A percentile compares a stretch with the other conserved stretches of the same genome.
Evolutionary conservation across 2,329 filamentous ascomycete genomes (phyloP).

Genomic region (Cytospora chrysosperma): DNA sequence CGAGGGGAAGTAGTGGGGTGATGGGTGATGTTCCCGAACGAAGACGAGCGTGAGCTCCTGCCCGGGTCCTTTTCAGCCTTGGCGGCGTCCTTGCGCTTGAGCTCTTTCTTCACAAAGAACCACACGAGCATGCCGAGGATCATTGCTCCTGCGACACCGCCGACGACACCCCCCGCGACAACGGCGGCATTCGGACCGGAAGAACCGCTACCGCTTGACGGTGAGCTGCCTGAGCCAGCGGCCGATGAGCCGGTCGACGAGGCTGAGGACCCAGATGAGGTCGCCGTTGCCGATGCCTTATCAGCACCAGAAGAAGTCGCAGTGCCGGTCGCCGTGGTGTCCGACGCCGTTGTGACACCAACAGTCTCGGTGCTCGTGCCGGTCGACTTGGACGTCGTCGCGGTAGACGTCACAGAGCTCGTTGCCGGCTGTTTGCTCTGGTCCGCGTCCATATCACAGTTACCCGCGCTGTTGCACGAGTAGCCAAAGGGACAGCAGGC

Average conservation of each 20-base stretch:
- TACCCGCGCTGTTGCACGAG: slow-evolving; percentile 50
- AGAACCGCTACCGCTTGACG: slow-evolving; percentile 20
- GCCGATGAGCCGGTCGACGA: slow-evolving; percentile 28
- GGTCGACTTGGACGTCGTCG: slow-evolving; percentile 28
- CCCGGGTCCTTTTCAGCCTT: slow-evolving; percentile 22
- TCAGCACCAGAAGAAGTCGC: slow-evolving; percentile 26
- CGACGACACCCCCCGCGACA: slow-evolving; percentile 49
- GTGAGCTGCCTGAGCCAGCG: slow-evolving; percentile 14
- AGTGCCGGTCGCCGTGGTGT: slow-evolving; percentile 26
- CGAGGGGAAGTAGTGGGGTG: slow-evolving; percentile 40
- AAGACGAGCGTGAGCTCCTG: slow-evolving; percentile 36
- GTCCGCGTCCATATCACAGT: slow-evolving; percentile 54
- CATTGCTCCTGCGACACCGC: slow-evolving; percentile 43
- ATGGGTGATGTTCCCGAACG: slow-evolving; percentile 54
- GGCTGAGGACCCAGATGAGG: slow-evolving; percentile 24
- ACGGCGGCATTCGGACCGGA: slow-evolving; percentile 39
- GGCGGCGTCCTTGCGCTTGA: slow-evolving; percentile 26
- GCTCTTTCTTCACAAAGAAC: slow-evolving; percentile 38
- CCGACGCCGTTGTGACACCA: slow-evolving; percentile 24
- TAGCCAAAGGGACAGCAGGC: slow-evolving; percentile 75
- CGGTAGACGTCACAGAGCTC: slow-evolving; percentile 24
- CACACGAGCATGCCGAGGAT: slow-evolving; percentile 40
- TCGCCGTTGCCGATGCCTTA: slow-evolving; percentile 27
- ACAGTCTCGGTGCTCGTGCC: slow-evolving; percentile 27
- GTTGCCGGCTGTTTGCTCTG: slow-evolving; percentile 40